Evolutionary conservation across 2,329 filamentous ascomycete genomes (phyloP).

Genomic region (Aschersonia sp.): DNA sequence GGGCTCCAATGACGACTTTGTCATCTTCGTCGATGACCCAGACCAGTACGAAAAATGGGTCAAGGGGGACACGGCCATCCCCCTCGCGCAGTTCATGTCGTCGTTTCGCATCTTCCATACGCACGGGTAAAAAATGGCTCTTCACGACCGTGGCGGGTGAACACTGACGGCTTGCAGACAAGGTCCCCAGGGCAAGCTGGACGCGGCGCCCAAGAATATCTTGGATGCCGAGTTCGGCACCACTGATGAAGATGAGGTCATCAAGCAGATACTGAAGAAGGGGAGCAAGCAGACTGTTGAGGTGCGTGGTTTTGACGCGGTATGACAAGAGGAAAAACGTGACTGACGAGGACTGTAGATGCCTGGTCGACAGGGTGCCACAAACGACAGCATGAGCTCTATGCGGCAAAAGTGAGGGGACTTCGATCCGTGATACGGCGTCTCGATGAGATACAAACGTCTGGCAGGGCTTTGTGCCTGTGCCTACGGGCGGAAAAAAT

Average conservation of each 20-base stretch:
- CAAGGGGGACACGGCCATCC: slow-evolving; percentile 57
- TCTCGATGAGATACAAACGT: no score
- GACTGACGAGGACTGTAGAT: slow-evolving; percentile 21
- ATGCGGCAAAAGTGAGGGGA: slow-evolving; percentile 24
- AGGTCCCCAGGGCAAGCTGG: slow-evolving; percentile 67
- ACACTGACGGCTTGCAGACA: slow-evolving; percentile 39
- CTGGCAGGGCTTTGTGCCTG: no score
- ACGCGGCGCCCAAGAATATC: slow-evolving; percentile 58
- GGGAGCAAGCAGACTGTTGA: slow-evolving; percentile 52
- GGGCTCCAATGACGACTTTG: slow-evolving; percentile 47
- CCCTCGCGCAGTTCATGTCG: slow-evolving; percentile 73
- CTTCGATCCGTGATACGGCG: not conserved
- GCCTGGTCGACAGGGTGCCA: slow-evolving; percentile 34
- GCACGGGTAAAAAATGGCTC: slow-evolving; percentile 48
- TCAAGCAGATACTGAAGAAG: slow-evolving; percentile 67
- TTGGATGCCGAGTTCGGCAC: slow-evolving; percentile 86
- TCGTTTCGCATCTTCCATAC: slow-evolving; percentile 84
- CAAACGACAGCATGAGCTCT: slow-evolving; percentile 35
- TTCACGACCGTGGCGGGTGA: no score
- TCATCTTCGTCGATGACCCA: slow-evolving; percentile 44
- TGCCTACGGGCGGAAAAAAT: not conserved
- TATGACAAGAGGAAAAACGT: no score
- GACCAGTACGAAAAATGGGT: slow-evolving; percentile 66
- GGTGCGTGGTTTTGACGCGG: slow-evolving; percentile 19
- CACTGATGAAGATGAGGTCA: slow-evolving; percentile 61